A percentile compares a stretch with the other conserved stretches of the same genome.
phyloP scores from a whole-genome alignment of 495 filamentous ascomycete genomes.

The Cetradonia linearis region DNA sequence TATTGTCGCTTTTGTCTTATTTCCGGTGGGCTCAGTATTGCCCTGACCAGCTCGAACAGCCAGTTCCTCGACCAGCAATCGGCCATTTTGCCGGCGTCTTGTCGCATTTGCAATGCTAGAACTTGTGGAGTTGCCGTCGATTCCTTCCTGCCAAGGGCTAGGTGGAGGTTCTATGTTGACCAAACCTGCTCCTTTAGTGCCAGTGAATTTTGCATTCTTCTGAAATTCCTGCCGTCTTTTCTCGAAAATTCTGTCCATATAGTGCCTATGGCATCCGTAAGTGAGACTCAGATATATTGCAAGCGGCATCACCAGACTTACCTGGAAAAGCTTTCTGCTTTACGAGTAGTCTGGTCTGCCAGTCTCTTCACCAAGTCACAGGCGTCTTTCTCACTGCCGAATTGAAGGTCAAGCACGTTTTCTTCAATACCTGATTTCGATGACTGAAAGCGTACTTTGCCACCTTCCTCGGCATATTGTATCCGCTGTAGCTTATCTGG shows the following conservation, averaged over 20 bases:
- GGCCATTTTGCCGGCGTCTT: not conserved
- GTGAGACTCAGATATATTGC: not conserved
- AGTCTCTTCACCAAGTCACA: conserved; percentile 18
- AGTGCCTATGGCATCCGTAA: conserved; percentile 23
- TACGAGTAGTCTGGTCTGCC: not conserved
- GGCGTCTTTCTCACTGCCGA: conserved; percentile 25
- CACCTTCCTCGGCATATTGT: conserved; percentile 25
- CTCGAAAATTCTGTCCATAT: conserved; percentile 34
- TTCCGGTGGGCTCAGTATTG: not conserved
- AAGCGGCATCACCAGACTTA: conserved; percentile 17
- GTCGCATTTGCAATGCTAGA: not conserved
- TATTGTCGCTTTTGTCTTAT: not conserved
- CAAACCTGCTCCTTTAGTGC: not conserved
- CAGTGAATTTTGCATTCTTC: not conserved
- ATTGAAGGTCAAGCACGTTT: conserved; percentile 33
- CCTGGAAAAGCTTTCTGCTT: conserved; percentile 20
- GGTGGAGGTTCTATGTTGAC: not conserved
- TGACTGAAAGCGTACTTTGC: conserved; percentile 32
- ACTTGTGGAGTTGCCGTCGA: not conserved
- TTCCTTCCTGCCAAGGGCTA: not conserved
- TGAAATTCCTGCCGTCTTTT: conserved; percentile 15
- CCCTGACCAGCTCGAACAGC: not conserved
- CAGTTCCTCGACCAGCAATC: conserved; percentile 1
- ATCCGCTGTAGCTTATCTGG: conserved; percentile 22
- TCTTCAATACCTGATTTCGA: conserved; percentile 23